phyloP scores from a whole-genome alignment of 129 eudicot genomes.

The Tanacetum coccineum region DNA sequence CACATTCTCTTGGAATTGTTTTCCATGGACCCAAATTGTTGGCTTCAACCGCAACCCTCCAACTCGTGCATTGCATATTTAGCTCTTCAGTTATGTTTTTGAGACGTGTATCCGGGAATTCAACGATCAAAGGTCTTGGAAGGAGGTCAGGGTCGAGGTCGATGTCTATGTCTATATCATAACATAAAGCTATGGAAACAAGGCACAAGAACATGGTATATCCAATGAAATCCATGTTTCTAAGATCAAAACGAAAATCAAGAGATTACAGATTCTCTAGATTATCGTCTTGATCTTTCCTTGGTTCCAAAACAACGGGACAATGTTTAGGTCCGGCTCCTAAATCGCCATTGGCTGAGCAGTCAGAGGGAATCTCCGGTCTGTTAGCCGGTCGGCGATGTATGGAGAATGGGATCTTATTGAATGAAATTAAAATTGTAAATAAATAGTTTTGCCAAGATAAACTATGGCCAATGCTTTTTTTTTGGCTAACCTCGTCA shows the following conservation, averaged over 20 bases:
- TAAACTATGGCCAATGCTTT: slow-evolving; percentile 27
- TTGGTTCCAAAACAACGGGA: slow-evolving; percentile 28
- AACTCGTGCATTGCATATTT: slow-evolving; percentile 59
- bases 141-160: slow-evolving; percentile 31
- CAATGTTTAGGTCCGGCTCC: slow-evolving; percentile 23
- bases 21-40: slow-evolving; percentile 87
- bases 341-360: slow-evolving; percentile 36
- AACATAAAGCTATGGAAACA: slow-evolving; percentile 25
- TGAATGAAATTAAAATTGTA: slow-evolving; percentile 15
- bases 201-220: slow-evolving; percentile 34
- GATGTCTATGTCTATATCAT: slow-evolving; percentile 32
- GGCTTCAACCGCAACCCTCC: slow-evolving; percentile 88
- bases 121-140: slow-evolving; percentile 57
- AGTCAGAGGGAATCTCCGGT: slow-evolving; percentile 34
- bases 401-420: slow-evolving; percentile 24
- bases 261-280: slow-evolving; percentile 3
- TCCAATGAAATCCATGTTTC: slow-evolving; percentile 22
- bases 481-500: slow-evolving; percentile 19
- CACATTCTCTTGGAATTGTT: slow-evolving; percentile 76
- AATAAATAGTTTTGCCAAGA: slow-evolving; percentile 24
- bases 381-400: slow-evolving; percentile 44
- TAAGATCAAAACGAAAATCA: slow-evolving; percentile 31
- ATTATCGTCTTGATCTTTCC: slow-evolving; percentile 33
- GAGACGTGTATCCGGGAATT: slow-evolving; percentile 39
- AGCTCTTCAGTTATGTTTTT: slow-evolving; percentile 36